Base-by-base conservation (phyloP, 1,284 basidiomycete genomes). In the Heliocybe sulcata region DNA sequence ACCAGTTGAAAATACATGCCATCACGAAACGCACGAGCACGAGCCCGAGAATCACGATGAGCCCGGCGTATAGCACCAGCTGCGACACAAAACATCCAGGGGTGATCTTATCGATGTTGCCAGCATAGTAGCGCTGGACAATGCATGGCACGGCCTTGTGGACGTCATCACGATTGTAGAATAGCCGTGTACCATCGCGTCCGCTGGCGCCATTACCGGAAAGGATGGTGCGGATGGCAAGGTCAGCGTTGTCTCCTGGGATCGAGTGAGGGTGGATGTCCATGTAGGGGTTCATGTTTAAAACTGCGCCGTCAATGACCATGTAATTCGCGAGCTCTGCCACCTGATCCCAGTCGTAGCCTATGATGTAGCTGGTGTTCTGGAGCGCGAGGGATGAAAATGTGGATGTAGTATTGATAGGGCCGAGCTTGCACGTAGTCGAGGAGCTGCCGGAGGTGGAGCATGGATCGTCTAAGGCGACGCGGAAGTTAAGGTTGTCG, bases 1-100 rank as follows among this genome's bases (percentile, higher is more conserved):
- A 96, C 95, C 95, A 99, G 64, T 84, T 93, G 80, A 98, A 99
- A 58, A 95, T 73, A 67, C 93, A 91, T 2, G 97, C 97, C 96
- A 99, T 98, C 63, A 82, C 73, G 73, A 99, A 99, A 47, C 96
- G 92, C 35, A 91, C 83, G 57, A 98, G 70, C 47, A 99, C 92
- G 58, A 99, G 85, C 38, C 81, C 82, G 56, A 99, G 82, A 65
- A 99, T 95, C 72, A 98, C 85, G 64, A 94, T 82, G 52, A 99
- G 81, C 55, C 94, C 94, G 27, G 86, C 76, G 70, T 98, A 99
- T 53, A 99, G 86, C 68, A 99, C 85, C 33, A 99, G 77, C 51
- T 86, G 80, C 16, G 94, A 90, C 51, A 94, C 85, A 70, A 98
- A 96, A 72, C 97, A 99, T 12, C 94, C 97, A 1, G 97, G 92